Base-by-base conservation (phyloP, 164 flowering plant species). In the Buxus sempervirens region DNA sequence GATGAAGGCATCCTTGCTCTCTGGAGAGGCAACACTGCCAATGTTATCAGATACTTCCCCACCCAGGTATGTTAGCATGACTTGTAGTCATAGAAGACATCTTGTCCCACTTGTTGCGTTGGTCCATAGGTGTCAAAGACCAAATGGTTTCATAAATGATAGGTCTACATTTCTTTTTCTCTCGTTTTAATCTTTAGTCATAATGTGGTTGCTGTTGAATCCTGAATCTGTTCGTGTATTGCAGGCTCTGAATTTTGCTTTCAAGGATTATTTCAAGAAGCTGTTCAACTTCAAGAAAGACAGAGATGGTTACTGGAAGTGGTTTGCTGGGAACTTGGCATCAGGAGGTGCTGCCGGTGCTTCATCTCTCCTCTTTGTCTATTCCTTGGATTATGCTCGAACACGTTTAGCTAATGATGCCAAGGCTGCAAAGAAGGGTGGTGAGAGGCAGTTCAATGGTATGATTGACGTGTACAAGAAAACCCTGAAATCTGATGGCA, bases 301-400 rank as follows among this genome's bases (percentile, higher is more conserved):
- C 70, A 84, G 56, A 62, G 88, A 77, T 72, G 84, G 83, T 16
- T 85, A 84, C 82, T 82, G 85, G 85, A 82, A 81, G 60, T 83
- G 86, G 79, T 81, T 78, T 76, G 82, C 77, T 36, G 83, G 82
- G 23, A 83, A 83, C 77, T 76, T 83, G 78, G 86, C 86, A 61
- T 83, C 86, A n/a, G 86, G 84, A 65, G 86, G 81, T 61, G 81
- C 81, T 21, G 86, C 86, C 51, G 86, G 86, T 69, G 86, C 83
- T 57, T 73, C 81, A 48, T 83, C 86, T n/a, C 77, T 67, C 26
- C 64, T 79, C 7, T 82, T 82, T 73, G 82, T 79, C 49, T 82
- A 82, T 64, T 82, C 85, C 26, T 54, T 82, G 56, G 85, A 82
- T 70, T 82, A 75, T 64, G 83, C 85, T 8, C 76, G 85, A 26